Evolutionary conservation across 306 rosid species (phyloP), one percentile per base, ranked within the genome.

Genomic region (Datisca glomerata): DNA sequence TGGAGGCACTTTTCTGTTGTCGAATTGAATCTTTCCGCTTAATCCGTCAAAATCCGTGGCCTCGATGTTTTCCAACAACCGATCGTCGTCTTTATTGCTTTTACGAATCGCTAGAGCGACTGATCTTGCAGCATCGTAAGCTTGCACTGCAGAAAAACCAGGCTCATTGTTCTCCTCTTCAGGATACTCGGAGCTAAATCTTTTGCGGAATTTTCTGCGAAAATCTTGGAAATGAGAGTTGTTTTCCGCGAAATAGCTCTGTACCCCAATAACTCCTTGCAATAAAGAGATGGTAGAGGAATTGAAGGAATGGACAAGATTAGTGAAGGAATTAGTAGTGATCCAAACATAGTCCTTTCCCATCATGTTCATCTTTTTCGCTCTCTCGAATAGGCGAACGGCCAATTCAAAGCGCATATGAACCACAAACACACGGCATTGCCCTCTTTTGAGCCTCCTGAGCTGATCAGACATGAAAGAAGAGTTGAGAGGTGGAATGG

Each of bases 311-410:
- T 73, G 52, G n/a, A 64, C 59, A 53, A 69, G 67, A 53, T 59
- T 63, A 19, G 86, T 63, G 45, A 69, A 36, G 22, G 67, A 43
- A 28, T 69, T 70, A 11, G 78, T 66, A 7, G 72, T 63, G 54
- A 78, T 73, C 86, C 81, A 78, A 15, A 69, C 75, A 53, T 55
- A 72, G 31, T 22, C 75, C 31, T 45, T 63, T 38, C 59, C 75
- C 59, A 66, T 59, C 86, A 73, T 78, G 2, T 61, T 42, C 75
- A 69, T 45, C 38, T 62, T 47, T 5, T 38, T 56, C 21, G 75
- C 75, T 22, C 18, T 62, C 44, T 56, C n/a, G 29, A 73, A 73
- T 1, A 78, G 39, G 12, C 21, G 41, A 23, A 62, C 15, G 1
- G 72, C 77, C 56, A 66, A 62, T 21, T 57, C 10, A 9, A 56